phyloP scores from a whole-genome alignment of 2,329 filamentous ascomycete genomes.

The Cladosporium sp. region DNA sequence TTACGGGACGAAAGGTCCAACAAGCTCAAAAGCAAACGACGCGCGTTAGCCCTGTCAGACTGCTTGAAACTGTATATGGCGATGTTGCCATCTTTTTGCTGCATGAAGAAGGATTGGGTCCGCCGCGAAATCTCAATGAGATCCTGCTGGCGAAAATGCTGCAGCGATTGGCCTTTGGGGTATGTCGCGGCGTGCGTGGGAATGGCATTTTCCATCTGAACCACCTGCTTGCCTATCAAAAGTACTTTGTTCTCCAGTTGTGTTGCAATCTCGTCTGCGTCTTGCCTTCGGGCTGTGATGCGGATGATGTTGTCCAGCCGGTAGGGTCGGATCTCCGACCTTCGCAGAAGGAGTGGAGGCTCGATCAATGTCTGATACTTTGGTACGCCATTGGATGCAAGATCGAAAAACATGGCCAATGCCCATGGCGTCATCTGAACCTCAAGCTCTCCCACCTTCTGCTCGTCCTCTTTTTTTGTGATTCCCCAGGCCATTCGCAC shows the following conservation, averaged over 20 bases:
- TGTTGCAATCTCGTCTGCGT: constrained; percentile 31
- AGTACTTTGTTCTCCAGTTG: constrained; percentile 27
- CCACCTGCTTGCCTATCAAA: constrained; percentile 18
- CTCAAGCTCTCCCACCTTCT: constrained; percentile 30
- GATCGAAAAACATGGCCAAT: constrained; percentile 30
- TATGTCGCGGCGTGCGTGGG: background rate
- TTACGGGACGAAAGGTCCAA: constrained; percentile 20
- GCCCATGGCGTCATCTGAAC: constrained; percentile 32
- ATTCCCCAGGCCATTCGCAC: constrained; percentile 31
- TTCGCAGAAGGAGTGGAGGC: constrained; percentile 25
- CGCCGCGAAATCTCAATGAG: constrained; percentile 23
- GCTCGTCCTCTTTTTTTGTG: constrained; percentile 27
- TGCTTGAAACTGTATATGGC: constrained; percentile 21
- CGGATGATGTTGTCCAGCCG: constrained; percentile 29
- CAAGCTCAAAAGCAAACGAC: constrained; percentile 23
- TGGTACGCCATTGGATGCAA: constrained; percentile 17
- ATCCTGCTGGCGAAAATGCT: constrained; percentile 23
- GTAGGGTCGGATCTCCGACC: constrained; percentile 25
- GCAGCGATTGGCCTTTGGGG: background rate
- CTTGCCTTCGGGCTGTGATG: constrained; percentile 33
- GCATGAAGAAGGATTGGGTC: constrained; percentile 24
- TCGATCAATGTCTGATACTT: constrained; percentile 26
- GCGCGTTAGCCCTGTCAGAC: constrained; percentile 19
- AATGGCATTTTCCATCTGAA: constrained; percentile 23
- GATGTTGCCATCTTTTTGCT: constrained; percentile 14